A percentile compares a stretch with the other conserved stretches of the same genome.
These are phyloP conservation scores for Rosa multiflora DNA, from an alignment of 306 rosid genomes.

Conservation along the genomic window DNA sequence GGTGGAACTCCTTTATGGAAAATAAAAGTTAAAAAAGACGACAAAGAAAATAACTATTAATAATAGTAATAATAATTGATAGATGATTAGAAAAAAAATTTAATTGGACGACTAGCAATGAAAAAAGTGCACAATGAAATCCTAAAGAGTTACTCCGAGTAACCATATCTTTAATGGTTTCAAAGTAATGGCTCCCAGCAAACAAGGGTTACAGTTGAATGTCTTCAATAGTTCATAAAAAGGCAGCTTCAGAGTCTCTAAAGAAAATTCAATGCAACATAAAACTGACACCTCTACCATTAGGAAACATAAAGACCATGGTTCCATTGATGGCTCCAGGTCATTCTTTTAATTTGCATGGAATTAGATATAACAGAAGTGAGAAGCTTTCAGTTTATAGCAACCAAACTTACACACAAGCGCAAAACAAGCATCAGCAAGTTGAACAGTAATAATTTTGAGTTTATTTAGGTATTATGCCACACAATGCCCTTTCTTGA, in stretches of 20 bases:
- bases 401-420: neutral
- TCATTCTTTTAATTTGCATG: neutral
- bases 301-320: neutral
- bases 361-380: neutral
- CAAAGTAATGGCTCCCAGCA: slow-evolving; percentile 4
- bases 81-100: neutral
- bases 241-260: neutral
- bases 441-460: neutral
- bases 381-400: neutral
- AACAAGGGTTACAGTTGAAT: neutral
- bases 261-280: neutral
- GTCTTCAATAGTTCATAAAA: neutral
- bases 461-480: neutral
- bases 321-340: neutral
- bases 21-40: neutral
- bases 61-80: neutral
- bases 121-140: slow-evolving; percentile 3
- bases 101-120: neutral
- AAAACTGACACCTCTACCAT: neutral
- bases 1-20: slow-evolving; percentile 10
- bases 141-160: neutral
- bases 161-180: neutral
- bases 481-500: neutral
- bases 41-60: neutral
- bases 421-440: neutral